Evolutionary conservation across 2,329 filamentous ascomycete genomes (phyloP), one percentile per base, ranked within the genome.

Genomic region (Pseudopyrenochaeta lycopersici): DNA sequence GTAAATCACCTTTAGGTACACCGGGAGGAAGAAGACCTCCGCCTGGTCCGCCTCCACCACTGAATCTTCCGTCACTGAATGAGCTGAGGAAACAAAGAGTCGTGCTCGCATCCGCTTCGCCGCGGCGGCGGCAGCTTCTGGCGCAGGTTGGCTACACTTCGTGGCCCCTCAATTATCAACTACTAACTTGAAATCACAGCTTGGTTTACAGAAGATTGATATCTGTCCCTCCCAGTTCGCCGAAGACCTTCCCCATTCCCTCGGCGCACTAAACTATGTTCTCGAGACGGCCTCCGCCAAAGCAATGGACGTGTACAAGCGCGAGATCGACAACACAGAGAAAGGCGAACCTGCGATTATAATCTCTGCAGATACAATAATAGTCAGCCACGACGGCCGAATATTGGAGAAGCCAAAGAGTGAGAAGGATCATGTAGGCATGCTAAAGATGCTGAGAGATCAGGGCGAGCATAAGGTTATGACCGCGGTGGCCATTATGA

Each of bases 391-490:
- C 10, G 80, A 85, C 35, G 93, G 93, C 0, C 82, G 85, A 46
- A 91, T 99, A 47, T 80, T 99, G 2, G 95, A 99, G 82, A 99
- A 99, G 80, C 95, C 95, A 10, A 83, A 88, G 47, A 90, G 81
- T 57, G 91, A 94, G 76, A 85, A 84, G 5, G 89, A 96, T 36
- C 95, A 99, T 76, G 80, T 93, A 39, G 80, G 84, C 27, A 98
- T 96, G 91, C 81, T 99, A 58, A 89, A 88, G 75, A 84, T 86
- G 74, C 80, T 99, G 69, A 82, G 95, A 36, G 92, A 97, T 77
- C 87, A 88, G 40, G 81, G 84, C 29, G 77, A 85, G 52, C 95
- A 98, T 79, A 89, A 89, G 64, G 92, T 97, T 12, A 88, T 92
- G 72, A 98, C 95, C 1, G 89, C 91, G 0, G 87, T 99, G 1